A percentile compares a stretch with the other conserved stretches of the same genome.
These are phyloP conservation scores for Cryptococcus amylolentus DNA, from an alignment of 1,284 basidiomycete species.

Conservation along the genomic window DNA sequence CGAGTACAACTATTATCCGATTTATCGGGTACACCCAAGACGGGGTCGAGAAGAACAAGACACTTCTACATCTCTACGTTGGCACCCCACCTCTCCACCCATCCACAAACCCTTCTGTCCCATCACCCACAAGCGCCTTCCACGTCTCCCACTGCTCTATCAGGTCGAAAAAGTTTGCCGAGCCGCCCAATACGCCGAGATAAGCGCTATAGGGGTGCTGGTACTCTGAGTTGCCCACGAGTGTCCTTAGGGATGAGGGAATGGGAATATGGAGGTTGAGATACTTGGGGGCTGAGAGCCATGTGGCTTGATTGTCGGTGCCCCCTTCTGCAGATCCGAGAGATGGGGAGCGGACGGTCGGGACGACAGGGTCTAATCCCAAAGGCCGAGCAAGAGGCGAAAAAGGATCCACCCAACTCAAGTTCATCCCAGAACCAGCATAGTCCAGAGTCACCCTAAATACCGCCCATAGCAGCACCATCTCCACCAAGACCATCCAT, in stretches of 20 bases:
- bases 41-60: no score
- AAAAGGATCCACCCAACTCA: constrained; percentile 30
- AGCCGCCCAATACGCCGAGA: constrained; percentile 1
- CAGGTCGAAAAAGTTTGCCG: constrained; percentile 38
- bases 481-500: constrained; percentile 32
- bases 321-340: not conserved
- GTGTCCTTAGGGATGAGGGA: constrained; percentile 22
- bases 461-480: constrained; percentile 39
- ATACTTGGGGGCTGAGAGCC: not conserved
- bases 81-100: constrained; percentile 12
- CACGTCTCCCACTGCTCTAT: constrained; percentile 25
- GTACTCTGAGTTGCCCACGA: constrained; percentile 10
- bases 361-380: constrained; percentile 1
- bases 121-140: constrained; percentile 6
- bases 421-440: constrained; percentile 23
- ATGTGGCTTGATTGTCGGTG: not conserved
- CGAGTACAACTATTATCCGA: no score
- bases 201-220: no score
- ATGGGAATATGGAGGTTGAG: constrained; percentile 23
- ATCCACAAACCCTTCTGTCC: not conserved
- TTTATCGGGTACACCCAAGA: no score
- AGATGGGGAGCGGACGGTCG: not conserved
- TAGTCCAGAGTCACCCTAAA: constrained; percentile 45
- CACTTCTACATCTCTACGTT: not conserved
- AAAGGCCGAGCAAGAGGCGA: constrained; percentile 17